These are phyloP conservation scores for Herpetomonas muscarum DNA, from an alignment of 208 protist species.

Conservation along the genomic window DNA sequence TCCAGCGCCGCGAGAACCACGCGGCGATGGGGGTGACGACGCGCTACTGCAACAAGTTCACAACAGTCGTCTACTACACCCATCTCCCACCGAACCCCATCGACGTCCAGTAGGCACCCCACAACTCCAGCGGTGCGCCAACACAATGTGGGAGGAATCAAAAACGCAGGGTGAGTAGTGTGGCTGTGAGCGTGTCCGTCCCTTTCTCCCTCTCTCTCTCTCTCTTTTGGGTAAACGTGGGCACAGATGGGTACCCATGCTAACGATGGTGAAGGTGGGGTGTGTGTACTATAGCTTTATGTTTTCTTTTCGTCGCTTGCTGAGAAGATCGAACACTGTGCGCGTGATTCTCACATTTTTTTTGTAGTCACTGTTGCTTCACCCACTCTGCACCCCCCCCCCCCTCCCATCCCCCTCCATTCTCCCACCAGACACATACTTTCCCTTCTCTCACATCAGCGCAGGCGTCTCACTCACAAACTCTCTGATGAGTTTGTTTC, in stretches of 20 bases:
- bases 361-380: too few species aligned
- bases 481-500: too few species aligned
- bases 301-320: background rate
- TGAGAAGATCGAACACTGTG: too few species aligned
- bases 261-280: too few species aligned
- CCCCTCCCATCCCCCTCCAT: too few species aligned
- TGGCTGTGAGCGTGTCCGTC: background rate
- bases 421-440: too few species aligned
- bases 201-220: background rate
- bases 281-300: background rate
- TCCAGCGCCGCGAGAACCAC: constrained; percentile 86
- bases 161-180: background rate
- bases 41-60: constrained; percentile 89
- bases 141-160: too few species aligned
- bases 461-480: too few species aligned
- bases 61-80: constrained; percentile 87
- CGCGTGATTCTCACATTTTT: too few species aligned
- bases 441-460: too few species aligned
- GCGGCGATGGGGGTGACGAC: constrained; percentile 84
- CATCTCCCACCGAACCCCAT: constrained; percentile 30
- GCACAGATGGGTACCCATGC: background rate
- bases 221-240: background rate
- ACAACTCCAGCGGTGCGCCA: constrained; percentile 6
- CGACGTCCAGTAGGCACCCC: constrained; percentile 12
- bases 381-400: too few species aligned